A percentile compares a stretch with the other conserved stretches of the same genome.
Evolutionary conservation across 2,329 filamentous ascomycete species (phyloP).

Genomic region (Colletotrichum spaethianum): DNA sequence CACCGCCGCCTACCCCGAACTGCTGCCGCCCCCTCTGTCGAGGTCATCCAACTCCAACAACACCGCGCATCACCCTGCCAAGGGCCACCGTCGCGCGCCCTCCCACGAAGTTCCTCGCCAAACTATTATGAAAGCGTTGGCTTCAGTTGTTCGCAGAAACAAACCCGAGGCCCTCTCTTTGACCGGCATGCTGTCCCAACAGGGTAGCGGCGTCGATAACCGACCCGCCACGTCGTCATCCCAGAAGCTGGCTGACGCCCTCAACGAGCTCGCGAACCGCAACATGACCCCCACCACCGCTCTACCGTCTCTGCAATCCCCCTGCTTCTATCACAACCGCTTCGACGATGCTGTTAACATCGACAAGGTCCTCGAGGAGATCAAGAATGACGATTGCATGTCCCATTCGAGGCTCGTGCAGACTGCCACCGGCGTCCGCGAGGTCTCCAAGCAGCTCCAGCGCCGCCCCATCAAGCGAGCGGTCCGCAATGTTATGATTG

Average conservation of each 20-base stretch:
- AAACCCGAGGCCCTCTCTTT: constrained; percentile 76
- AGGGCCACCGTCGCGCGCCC: constrained; percentile 60
- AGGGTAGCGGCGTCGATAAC: constrained; percentile 50
- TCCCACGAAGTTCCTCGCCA: constrained; percentile 82
- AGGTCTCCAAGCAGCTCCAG: constrained; percentile 96
- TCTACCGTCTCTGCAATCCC: constrained; percentile 84
- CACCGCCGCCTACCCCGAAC: constrained; percentile 42
- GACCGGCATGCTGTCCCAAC: constrained; percentile 69
- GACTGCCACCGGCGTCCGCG: constrained; percentile 93
- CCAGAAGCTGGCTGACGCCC: constrained; percentile 74
- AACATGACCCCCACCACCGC: constrained; percentile 61
- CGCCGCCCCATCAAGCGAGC: constrained; percentile 92
- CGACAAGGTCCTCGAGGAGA: constrained; percentile 94
- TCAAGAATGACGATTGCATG: constrained; percentile 88
- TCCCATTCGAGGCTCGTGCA: constrained; percentile 95
- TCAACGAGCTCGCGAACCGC: constrained; percentile 66
- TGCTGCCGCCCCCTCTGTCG: constrained; percentile 45
- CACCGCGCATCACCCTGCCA: constrained; percentile 21
- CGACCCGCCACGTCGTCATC: constrained; percentile 64
- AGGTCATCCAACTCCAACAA: constrained; percentile 29
- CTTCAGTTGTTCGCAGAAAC: constrained; percentile 74
- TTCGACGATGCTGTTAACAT: constrained; percentile 98
- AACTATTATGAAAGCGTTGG: constrained; percentile 86
- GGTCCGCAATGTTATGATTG: constrained; percentile 96
- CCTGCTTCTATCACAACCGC: constrained; percentile 97